phyloP scores from a whole-genome alignment of 352 stramenopile species.

The Phytophthora colocasiae region DNA sequence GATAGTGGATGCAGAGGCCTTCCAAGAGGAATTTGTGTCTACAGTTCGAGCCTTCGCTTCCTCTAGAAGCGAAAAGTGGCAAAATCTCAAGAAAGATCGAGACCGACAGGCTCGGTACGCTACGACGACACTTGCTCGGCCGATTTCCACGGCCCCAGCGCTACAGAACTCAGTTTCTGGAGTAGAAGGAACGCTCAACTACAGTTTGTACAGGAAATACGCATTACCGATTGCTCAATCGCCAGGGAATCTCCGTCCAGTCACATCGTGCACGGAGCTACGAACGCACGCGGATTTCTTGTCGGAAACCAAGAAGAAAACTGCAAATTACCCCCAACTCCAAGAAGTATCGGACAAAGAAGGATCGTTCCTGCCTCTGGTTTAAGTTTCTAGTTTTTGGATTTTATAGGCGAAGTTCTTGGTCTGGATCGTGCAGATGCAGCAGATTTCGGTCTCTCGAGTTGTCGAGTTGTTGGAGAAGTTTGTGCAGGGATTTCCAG shows the following conservation, averaged over 20 bases:
- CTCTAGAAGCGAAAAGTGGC: conserved; percentile 53
- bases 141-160: conserved; percentile 40
- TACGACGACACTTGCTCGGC: conserved; percentile 41
- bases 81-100: conserved; percentile 52
- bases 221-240: conserved; percentile 19
- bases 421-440: conserved; percentile 2
- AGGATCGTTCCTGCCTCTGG: conserved; percentile 26
- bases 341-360: conserved; percentile 18
- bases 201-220: conserved; percentile 53
- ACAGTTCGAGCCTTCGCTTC: conserved; percentile 61
- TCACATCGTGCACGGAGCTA: conserved; percentile 44
- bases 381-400: conserved; percentile 15
- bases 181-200: conserved; percentile 32
- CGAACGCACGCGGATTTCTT: conserved; percentile 49
- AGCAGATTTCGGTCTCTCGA: conserved; percentile 28
- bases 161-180: not conserved
- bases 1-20: conserved; percentile 48
- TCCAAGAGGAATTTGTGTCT: conserved; percentile 74
- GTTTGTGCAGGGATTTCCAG: conserved; percentile 3
- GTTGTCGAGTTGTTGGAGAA: conserved; percentile 3
- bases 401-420: not conserved
- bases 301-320: conserved; percentile 25
- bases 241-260: conserved; percentile 19
- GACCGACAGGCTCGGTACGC: conserved; percentile 51
- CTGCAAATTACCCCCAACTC: conserved; percentile 15